A percentile compares a stretch with the other conserved stretches of the same genome.
phyloP scores from a whole-genome alignment of 2,329 filamentous ascomycete species.

The Emergomyces africanus region DNA sequence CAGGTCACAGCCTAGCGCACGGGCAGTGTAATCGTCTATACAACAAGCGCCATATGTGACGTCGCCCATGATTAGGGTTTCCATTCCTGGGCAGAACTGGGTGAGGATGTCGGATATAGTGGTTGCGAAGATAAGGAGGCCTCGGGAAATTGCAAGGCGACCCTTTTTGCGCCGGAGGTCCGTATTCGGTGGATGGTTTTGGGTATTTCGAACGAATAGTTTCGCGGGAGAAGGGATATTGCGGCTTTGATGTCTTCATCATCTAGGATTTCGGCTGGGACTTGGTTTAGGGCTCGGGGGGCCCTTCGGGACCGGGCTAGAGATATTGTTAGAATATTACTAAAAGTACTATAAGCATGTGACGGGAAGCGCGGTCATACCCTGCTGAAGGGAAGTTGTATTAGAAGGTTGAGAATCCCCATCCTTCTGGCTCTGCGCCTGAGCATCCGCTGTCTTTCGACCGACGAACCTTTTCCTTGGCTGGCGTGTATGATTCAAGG shows the following conservation, averaged over 20 bases:
- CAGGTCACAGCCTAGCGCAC: slow-evolving; percentile 85
- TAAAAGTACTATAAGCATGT: neutral
- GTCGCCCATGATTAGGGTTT: slow-evolving; percentile 97
- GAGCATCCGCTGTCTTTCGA: slow-evolving; percentile 51
- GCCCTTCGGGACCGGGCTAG: slow-evolving; percentile 59
- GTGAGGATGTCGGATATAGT: slow-evolving; percentile 95
- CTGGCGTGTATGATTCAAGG: slow-evolving; percentile 38
- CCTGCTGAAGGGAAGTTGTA: slow-evolving; percentile 34
- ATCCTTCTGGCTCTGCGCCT: slow-evolving; percentile 39
- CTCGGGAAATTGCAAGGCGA: slow-evolving; percentile 98
- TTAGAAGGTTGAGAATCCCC: slow-evolving; percentile 36
- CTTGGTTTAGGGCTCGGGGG: slow-evolving; percentile 76
- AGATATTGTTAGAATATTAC: slow-evolving; percentile 24
- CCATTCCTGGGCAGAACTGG: slow-evolving; percentile 81
- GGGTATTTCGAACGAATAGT: slow-evolving; percentile 97
- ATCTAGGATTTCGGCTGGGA: slow-evolving; percentile 74
- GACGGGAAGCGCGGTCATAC: slow-evolving; percentile 15
- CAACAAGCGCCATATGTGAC: slow-evolving; percentile 98
- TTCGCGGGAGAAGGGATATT: slow-evolving; percentile 74
- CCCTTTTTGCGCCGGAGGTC: slow-evolving; percentile 60
- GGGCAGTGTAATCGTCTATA: slow-evolving; percentile 94
- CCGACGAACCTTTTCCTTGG: slow-evolving; percentile 92
- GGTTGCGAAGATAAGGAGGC: slow-evolving; percentile 85
- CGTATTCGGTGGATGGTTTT: slow-evolving; percentile 96
- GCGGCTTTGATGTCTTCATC: slow-evolving; percentile 78